Conservation (phyloP, 202 grass and related monocot genomes). For the Cymbopogon flexuosus region DNA sequence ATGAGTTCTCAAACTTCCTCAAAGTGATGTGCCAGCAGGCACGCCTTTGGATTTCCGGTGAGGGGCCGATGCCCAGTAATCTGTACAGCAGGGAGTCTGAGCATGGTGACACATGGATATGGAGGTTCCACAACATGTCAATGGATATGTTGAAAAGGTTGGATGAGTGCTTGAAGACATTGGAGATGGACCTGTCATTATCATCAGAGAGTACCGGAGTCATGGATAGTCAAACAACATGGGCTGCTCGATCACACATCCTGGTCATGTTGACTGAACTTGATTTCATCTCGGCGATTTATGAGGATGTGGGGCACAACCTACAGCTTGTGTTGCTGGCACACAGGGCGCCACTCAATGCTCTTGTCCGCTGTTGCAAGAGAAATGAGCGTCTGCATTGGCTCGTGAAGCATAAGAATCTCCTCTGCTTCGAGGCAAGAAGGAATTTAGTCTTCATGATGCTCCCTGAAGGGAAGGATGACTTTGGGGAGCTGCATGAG, state of each 20-base stretch:
- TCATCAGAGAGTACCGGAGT: constrained; percentile 35
- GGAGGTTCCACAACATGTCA: constrained; percentile 49
- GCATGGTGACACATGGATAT: constrained; percentile 54
- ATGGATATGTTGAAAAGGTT: constrained; percentile 56
- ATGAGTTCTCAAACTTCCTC: constrained; percentile 79
- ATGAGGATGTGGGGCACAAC: constrained; percentile 58
- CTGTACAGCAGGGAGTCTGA: constrained; percentile 52
- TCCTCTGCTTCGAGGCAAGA: constrained; percentile 74
- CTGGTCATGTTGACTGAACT: constrained; percentile 62
- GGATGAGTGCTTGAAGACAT: constrained; percentile 57
- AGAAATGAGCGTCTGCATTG: constrained; percentile 65
- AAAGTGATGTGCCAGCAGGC: constrained; percentile 45
- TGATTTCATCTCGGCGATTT: constrained; percentile 65
- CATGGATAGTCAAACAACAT: constrained; percentile 41
- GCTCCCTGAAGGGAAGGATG: constrained; percentile 84
- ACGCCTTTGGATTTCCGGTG: constrained; percentile 33
- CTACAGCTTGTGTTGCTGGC: constrained; percentile 58
- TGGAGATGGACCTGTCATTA: constrained; percentile 53
- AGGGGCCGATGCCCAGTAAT: constrained; percentile 43
- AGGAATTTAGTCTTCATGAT: constrained; percentile 87
- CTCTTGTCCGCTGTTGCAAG: constrained; percentile 58
- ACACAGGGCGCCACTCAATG: constrained; percentile 52
- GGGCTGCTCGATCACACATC: constrained; percentile 48
- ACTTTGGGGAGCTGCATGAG: constrained; percentile 80
- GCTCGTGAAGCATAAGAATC: constrained; percentile 77